Conservation (phyloP, 2,329 filamentous ascomycete genomes). For the Colletotrichum sp. region DNA sequence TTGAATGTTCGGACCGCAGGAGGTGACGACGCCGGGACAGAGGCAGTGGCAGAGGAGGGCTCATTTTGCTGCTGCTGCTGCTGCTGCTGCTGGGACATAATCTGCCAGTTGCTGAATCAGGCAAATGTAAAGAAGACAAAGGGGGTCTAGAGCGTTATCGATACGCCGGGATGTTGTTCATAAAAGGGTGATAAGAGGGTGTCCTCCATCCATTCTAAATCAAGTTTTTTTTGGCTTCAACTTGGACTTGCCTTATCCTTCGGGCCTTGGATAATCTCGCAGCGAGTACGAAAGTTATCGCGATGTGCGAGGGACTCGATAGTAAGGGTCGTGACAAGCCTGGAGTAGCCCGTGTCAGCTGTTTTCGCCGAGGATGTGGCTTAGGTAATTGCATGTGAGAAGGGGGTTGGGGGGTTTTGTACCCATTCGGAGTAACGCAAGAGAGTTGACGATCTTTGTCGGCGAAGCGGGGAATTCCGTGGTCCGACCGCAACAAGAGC, state of each 20-base stretch:
- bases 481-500: not conserved
- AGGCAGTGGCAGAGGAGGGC: not conserved
- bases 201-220: not conserved
- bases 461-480: not conserved
- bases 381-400: constrained; percentile 19
- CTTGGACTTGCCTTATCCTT: not conserved
- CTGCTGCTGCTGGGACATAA: not conserved
- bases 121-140: not conserved
- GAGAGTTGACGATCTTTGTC: not conserved
- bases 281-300: not conserved
- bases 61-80: not conserved
- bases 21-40: not conserved
- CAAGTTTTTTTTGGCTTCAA: not conserved
- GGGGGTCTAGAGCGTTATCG: not conserved
- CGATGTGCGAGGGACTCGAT: not conserved
- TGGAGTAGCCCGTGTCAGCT: not conserved
- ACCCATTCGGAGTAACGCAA: not conserved
- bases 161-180: not conserved
- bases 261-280: not conserved
- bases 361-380: constrained; percentile 9
- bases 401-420: not conserved
- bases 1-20: not conserved
- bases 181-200: not conserved
- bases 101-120: not conserved
- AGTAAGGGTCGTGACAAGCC: not conserved